Evolutionary conservation across 306 rosid genomes (phyloP), one percentile per base, ranked within the genome.

Genomic region (Spatholobus suberectus): DNA sequence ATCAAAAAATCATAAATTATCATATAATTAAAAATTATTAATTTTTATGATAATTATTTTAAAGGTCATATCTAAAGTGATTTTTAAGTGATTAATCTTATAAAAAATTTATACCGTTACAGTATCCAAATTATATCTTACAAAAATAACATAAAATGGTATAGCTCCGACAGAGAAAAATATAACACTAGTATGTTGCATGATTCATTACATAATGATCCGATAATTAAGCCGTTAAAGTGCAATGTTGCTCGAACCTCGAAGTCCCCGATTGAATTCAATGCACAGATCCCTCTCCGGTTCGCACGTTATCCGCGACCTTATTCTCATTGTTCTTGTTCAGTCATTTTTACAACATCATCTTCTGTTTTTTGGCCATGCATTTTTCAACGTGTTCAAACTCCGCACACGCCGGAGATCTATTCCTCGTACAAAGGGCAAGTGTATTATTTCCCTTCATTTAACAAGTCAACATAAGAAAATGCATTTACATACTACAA

Each of bases 391-490:
- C 81, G 15, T 38, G 41, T 47, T 68, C 62, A 72, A 70, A 76
- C 49, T 79, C 89, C 82, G 38, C 15, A 73, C 54, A 35, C 63
- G 38, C 9, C 34, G 85, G 80, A 69, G 72, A 75, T 78, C 78
- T 20, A 17, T 57, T 34, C 51, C 76, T 18, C 38, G 7, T 58
- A 58, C 74, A 46, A 63, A 24, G 38, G 18, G 55, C 68, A 79
- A 54, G 68, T 77, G 77, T 78, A 59, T 23, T 38, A 59, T 34
- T 77, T 57, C 32, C 77, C 59, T 20, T 26, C 10, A 66, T 76
- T 80, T 34, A 72, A 58, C 77, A 55, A 70, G 49, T 63, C 76
- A 81, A 62, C 62, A 29, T 37, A 43, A 21, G 34, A 75, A 51
- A 44, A 73, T 75, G 62, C 77, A 44, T 24, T 38, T 57, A 23